Conservation (phyloP, 139 green algal genomes). For the Micromonas pusilla region DNA sequence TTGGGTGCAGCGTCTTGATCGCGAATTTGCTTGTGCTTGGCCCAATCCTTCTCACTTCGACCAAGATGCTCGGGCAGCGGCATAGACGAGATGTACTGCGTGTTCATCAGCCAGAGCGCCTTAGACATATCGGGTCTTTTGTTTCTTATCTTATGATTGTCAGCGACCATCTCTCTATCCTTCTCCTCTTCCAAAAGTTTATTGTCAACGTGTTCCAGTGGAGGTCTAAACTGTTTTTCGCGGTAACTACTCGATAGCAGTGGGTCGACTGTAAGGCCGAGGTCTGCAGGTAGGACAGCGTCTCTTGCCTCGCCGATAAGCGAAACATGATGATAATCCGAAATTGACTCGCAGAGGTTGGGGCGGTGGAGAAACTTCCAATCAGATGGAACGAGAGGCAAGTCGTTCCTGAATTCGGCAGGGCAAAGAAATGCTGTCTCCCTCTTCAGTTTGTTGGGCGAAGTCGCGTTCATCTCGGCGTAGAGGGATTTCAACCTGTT, state of each 20-base stretch:
- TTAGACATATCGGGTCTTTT: not conserved
- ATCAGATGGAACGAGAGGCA: not conserved
- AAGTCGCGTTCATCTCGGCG: no score
- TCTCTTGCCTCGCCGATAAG: constrained; percentile 1
- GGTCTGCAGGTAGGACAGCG: no score
- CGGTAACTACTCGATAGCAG: no score
- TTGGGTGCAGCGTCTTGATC: not conserved
- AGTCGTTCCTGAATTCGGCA: constrained; percentile 14
- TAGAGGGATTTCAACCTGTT: no score
- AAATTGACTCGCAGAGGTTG: not conserved
- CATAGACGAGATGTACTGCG: constrained; percentile 18
- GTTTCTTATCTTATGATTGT: not conserved
- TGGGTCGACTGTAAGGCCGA: no score
- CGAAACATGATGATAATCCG: not conserved
- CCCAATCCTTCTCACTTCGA: not conserved
- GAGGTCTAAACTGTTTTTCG: no score
- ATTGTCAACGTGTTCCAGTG: not conserved
- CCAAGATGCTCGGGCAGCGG: not conserved
- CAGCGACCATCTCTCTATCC: not conserved
- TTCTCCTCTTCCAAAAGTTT: not conserved
- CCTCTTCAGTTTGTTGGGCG: constrained; percentile 15
- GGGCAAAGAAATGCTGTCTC: constrained; percentile 20
- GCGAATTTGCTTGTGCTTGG: not conserved
- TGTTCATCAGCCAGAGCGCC: constrained; percentile 25
- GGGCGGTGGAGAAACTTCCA: not conserved